Conservation (phyloP, 495 filamentous ascomycete species). For the Darksidea phi region DNA sequence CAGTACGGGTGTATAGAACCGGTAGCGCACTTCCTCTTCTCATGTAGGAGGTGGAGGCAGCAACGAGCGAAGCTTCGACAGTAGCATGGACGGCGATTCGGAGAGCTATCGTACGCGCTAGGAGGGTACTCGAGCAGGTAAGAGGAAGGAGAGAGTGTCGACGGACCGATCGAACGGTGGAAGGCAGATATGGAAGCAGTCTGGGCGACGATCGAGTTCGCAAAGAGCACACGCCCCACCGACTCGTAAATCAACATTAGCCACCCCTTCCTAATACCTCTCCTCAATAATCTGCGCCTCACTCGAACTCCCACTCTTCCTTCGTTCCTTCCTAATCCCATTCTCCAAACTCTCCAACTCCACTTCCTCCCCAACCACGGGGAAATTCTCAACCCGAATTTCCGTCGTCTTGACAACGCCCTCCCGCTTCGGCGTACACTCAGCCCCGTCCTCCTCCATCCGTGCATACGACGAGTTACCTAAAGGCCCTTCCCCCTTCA, state of each 20-base stretch:
- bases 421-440: not conserved
- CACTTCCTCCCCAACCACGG: not conserved
- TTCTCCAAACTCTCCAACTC: not conserved
- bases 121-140: constrained; percentile 28
- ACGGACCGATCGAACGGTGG: constrained; percentile 31
- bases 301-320: not conserved
- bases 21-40: constrained; percentile 31
- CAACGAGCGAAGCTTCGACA: constrained; percentile 18
- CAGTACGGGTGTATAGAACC: constrained; percentile 24
- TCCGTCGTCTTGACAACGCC: not conserved
- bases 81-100: constrained; percentile 27
- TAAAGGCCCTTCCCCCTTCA: not conserved
- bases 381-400: not conserved
- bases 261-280: not conserved
- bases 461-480: not conserved
- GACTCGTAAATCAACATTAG: not conserved
- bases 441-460: not conserved
- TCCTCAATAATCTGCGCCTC: not conserved
- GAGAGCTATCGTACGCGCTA: constrained; percentile 30
- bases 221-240: constrained; percentile 3
- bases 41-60: constrained; percentile 22
- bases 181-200: constrained; percentile 31
- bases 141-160: constrained; percentile 29
- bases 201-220: constrained; percentile 25
- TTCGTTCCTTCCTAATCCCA: not conserved